phyloP scores from a whole-genome alignment of 495 filamentous ascomycete genomes.

The Penicillium mononematosum region DNA sequence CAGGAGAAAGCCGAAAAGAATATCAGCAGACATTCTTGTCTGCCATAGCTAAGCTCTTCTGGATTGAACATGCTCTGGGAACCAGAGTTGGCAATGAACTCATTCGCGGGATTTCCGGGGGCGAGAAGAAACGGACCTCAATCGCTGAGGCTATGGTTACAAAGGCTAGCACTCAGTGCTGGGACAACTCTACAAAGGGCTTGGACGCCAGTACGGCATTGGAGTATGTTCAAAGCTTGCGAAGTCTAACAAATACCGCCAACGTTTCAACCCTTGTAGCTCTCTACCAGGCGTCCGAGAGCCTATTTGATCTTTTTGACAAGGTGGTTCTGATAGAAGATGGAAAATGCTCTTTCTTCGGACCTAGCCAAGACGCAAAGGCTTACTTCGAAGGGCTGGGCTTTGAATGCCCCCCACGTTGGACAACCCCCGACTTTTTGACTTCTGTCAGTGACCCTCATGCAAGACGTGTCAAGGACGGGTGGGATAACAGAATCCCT shows the following conservation, averaged over 20 bases:
- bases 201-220: slow-evolving; percentile 67
- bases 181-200: slow-evolving; percentile 70
- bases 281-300: slow-evolving; percentile 71
- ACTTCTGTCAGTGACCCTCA: slow-evolving; percentile 65
- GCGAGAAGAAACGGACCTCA: slow-evolving; percentile 71
- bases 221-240: slow-evolving; percentile 62
- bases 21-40: slow-evolving; percentile 67
- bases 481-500: slow-evolving; percentile 61
- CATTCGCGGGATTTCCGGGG: slow-evolving; percentile 67
- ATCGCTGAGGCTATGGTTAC: slow-evolving; percentile 70
- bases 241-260: slow-evolving; percentile 62
- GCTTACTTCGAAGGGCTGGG: slow-evolving; percentile 64
- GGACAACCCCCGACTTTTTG: slow-evolving; percentile 68
- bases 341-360: slow-evolving; percentile 65
- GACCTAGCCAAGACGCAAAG: slow-evolving; percentile 54
- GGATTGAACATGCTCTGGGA: slow-evolving; percentile 66
- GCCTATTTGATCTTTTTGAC: slow-evolving; percentile 66
- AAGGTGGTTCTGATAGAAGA: slow-evolving; percentile 69
- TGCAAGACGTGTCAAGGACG: slow-evolving; percentile 56
- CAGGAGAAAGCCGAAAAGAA: slow-evolving; percentile 57
- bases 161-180: slow-evolving; percentile 61
- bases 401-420: slow-evolving; percentile 57
- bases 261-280: slow-evolving; percentile 61
- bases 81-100: slow-evolving; percentile 68
- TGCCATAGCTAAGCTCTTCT: slow-evolving; percentile 73